A percentile compares a stretch with the other conserved stretches of the same genome.
These are phyloP conservation scores for Fusarium camptoceras DNA, from an alignment of 2,329 filamentous ascomycete genomes.

Conservation along the genomic window DNA sequence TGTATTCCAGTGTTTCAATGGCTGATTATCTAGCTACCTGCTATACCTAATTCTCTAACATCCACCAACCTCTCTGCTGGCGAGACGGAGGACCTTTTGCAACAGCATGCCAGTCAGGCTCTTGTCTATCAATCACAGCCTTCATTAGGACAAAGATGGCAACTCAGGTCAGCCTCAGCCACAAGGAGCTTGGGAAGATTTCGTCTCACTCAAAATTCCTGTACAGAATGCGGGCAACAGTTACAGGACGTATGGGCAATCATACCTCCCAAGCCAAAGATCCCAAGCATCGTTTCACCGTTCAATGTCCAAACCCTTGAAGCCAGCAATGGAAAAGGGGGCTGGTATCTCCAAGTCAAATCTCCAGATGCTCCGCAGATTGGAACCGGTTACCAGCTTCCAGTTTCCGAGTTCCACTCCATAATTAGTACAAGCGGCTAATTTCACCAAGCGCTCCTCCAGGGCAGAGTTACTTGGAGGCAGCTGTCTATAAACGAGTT, in stretches of 20 bases:
- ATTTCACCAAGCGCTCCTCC: slow-evolving; percentile 32
- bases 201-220: slow-evolving; percentile 14
- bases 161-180: slow-evolving; percentile 30
- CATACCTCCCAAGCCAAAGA: background rate
- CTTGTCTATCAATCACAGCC: slow-evolving; percentile 6
- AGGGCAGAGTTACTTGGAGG: slow-evolving; percentile 33
- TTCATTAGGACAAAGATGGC: slow-evolving; percentile 1
- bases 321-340: slow-evolving; percentile 30
- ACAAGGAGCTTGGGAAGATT: slow-evolving; percentile 7
- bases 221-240: background rate
- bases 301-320: slow-evolving; percentile 1
- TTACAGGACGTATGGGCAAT: background rate
- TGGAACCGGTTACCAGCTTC: slow-evolving; percentile 37
- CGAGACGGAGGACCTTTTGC: background rate
- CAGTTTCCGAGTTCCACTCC: slow-evolving; percentile 40
- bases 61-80: background rate
- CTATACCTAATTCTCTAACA: background rate
- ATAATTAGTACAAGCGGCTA: slow-evolving; percentile 40
- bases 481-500: slow-evolving; percentile 14
- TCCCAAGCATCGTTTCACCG: background rate
- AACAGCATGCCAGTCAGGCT: slow-evolving; percentile 25
- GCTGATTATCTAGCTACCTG: background rate
- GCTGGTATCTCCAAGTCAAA: slow-evolving; percentile 41
- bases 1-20: slow-evolving; percentile 1
- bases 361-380: slow-evolving; percentile 44